phyloP scores from a whole-genome alignment of 768 basidiomycete species.

The Guyanaporus albipodus region DNA sequence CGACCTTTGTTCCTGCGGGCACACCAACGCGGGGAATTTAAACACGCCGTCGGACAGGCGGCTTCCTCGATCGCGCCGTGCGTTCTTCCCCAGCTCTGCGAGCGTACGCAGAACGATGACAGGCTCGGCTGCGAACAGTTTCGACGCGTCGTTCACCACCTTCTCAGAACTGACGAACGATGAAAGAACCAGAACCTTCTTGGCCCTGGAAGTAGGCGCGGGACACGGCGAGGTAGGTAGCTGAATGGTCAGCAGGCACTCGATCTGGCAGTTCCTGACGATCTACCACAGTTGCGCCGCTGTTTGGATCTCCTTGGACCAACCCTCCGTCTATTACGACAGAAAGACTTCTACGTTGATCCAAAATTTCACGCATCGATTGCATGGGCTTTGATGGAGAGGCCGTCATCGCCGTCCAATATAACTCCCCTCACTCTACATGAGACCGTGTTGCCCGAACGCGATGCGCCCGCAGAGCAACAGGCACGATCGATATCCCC shows the following conservation, averaged over 20 bases:
- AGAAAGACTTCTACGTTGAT: conserved; percentile 73
- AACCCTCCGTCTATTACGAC: conserved; percentile 54
- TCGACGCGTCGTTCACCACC: conserved; percentile 65
- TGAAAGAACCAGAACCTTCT: conserved; percentile 75
- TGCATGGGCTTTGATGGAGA: conserved; percentile 75
- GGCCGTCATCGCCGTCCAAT: conserved; percentile 2
- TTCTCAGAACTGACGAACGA: conserved; percentile 75
- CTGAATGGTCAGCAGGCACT: conserved; percentile 10
- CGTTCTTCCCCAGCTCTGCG: conserved; percentile 15
- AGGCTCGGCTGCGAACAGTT: conserved; percentile 45
- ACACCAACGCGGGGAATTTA: conserved; percentile 75
- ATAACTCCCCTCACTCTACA: conserved; percentile 3
- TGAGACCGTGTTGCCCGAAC: neutral
- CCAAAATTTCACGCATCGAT: conserved; percentile 90
- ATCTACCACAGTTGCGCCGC: conserved; percentile 47
- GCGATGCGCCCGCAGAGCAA: conserved; percentile 4
- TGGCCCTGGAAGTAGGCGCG: conserved; percentile 78
- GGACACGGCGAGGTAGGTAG: conserved; percentile 84
- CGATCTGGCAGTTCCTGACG: conserved; percentile 8
- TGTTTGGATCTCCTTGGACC: conserved; percentile 58
- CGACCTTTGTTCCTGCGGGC: conserved; percentile 76
- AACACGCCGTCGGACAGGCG: conserved; percentile 51
- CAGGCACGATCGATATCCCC: conserved; percentile 1
- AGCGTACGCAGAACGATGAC: conserved; percentile 2
- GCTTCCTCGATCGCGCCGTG: conserved; percentile 48